phyloP scores from a whole-genome alignment of 2,329 filamentous ascomycete species.

The Pseudocercospora ulei region DNA sequence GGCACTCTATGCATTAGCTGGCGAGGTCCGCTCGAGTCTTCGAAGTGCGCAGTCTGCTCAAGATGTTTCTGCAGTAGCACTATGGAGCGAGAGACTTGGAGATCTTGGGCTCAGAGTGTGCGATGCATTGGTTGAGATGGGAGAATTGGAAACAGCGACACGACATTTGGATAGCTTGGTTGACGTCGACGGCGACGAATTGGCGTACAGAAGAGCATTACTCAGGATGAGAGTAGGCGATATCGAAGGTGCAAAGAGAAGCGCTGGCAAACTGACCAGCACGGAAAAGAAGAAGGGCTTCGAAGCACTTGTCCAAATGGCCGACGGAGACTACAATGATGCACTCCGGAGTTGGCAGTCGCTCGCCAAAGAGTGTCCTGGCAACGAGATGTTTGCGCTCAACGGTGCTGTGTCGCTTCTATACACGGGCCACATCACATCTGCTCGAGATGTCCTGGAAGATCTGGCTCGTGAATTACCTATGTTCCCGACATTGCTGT shows the following conservation, averaged over 20 bases:
- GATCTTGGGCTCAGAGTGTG: conserved; percentile 62
- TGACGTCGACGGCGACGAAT: conserved; percentile 38
- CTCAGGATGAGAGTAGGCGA: conserved; percentile 74
- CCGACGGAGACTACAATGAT: conserved; percentile 60
- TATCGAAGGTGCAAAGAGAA: conserved; percentile 39
- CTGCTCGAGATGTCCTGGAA: conserved; percentile 61
- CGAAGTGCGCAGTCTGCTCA: conserved; percentile 38
- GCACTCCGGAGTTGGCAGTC: conserved; percentile 55
- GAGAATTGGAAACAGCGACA: conserved; percentile 69
- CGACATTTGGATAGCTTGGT: conserved; percentile 58
- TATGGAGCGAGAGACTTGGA: conserved; percentile 63
- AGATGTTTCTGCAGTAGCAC: conserved; percentile 47
- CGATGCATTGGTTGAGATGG: conserved; percentile 70
- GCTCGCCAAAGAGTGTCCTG: conserved; percentile 41
- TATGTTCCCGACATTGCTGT: conserved; percentile 69
- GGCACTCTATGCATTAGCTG: conserved; percentile 74
- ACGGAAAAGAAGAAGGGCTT: conserved; percentile 42
- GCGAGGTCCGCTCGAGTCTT: conserved; percentile 28
- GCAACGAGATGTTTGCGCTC: conserved; percentile 63
- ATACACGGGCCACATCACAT: conserved; percentile 66
- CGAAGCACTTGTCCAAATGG: conserved; percentile 63
- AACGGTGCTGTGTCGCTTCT: conserved; percentile 77
- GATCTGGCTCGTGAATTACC: conserved; percentile 52
- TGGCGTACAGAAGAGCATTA: conserved; percentile 46
- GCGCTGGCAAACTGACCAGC: conserved; percentile 17